phyloP scores from a whole-genome alignment of 2,329 filamentous ascomycete species.

The Ascochyta fabae region DNA sequence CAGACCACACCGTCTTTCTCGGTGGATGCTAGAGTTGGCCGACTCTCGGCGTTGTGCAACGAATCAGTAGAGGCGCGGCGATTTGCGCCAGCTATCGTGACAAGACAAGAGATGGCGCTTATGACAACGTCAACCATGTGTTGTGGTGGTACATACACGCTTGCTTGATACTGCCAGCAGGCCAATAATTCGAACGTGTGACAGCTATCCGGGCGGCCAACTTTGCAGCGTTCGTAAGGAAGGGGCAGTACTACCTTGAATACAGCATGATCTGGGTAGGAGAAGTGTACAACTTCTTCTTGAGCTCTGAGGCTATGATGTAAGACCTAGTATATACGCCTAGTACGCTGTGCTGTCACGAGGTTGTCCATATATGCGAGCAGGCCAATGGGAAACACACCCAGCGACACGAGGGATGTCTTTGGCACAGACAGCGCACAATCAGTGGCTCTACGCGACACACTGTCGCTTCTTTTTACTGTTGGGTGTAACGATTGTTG shows the following conservation, averaged over 20 bases:
- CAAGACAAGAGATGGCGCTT: constrained; percentile 1
- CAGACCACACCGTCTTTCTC: constrained; percentile 2
- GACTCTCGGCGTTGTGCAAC: constrained; percentile 12
- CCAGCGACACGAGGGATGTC: no score
- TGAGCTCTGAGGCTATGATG: no score
- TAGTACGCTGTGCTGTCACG: no score
- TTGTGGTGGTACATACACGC: not conserved
- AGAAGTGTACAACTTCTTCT: no score
- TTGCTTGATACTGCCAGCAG: not conserved
- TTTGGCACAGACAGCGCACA: no score
- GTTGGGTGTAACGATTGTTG: no score
- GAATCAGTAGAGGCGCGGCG: constrained; percentile 27
- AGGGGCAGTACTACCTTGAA: not conserved
- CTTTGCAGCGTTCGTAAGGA: no score
- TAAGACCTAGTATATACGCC: no score
- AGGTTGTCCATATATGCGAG: no score
- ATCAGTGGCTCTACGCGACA: no score
- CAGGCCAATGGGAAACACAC: no score
- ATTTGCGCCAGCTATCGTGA: not conserved
- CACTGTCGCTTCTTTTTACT: no score
- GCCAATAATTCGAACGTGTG: not conserved
- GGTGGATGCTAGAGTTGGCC: constrained; percentile 1
- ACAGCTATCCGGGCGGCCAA: not conserved
- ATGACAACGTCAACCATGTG: not conserved
- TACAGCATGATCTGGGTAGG: not conserved